Conservation (phyloP, 2,329 filamentous ascomycete species). For the Botrytis sinoallii region DNA sequence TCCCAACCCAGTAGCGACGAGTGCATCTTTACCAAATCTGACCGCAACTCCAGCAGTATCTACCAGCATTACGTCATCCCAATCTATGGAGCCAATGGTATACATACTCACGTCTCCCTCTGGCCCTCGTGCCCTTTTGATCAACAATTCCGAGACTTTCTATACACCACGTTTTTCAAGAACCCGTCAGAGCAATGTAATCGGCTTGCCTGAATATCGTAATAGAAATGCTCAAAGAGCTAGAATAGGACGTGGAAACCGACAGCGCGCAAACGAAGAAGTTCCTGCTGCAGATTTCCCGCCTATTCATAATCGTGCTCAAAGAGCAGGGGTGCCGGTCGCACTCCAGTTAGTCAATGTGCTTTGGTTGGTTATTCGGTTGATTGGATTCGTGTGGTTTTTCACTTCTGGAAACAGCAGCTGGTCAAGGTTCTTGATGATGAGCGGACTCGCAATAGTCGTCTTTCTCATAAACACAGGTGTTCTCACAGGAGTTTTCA, state of each 20-base stretch:
- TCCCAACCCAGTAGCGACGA: conserved; percentile 17
- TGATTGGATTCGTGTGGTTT: conserved; percentile 61
- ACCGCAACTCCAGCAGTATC: conserved; percentile 18
- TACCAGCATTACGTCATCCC: conserved; percentile 20
- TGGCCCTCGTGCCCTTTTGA: conserved; percentile 56
- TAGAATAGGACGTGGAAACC: conserved; percentile 23
- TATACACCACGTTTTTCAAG: conserved; percentile 45
- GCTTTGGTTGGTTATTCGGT: conserved; percentile 57
- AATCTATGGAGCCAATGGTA: conserved; percentile 46
- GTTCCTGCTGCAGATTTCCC: conserved; percentile 17
- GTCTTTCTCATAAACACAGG: conserved; percentile 61
- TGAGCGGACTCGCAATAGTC: conserved; percentile 51
- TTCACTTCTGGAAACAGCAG: conserved; percentile 57
- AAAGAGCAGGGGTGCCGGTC: conserved; percentile 12
- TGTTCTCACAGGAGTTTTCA: conserved; percentile 55
- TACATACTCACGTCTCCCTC: conserved; percentile 60
- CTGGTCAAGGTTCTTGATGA: conserved; percentile 57
- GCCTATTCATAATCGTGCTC: conserved; percentile 24
- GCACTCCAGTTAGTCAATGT: conserved; percentile 33
- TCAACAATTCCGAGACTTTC: conserved; percentile 53
- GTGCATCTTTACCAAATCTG: conserved; percentile 10
- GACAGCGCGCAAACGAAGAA: conserved; percentile 22
- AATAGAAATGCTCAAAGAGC: conserved; percentile 28
- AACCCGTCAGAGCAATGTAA: conserved; percentile 20
- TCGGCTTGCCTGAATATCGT: conserved; percentile 30